A percentile compares a stretch with the other conserved stretches of the same genome.
These are phyloP conservation scores for Cytospora mali DNA, from an alignment of 2,329 filamentous ascomycete genomes.

Conservation along the genomic window DNA sequence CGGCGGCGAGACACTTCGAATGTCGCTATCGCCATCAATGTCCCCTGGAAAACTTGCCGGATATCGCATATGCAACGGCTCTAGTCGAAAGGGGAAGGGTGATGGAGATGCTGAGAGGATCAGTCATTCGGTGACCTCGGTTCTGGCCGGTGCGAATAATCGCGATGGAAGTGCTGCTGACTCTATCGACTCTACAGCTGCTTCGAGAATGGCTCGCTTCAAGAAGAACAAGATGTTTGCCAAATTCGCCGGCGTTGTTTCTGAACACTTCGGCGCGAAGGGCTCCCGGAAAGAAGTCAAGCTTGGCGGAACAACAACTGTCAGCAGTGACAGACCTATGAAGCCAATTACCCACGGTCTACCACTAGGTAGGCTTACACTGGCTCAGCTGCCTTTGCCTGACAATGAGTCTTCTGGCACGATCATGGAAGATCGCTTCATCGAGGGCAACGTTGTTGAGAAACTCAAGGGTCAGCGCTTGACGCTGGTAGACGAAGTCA, in stretches of 20 bases:
- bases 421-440: constrained; percentile 11
- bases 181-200: background rate
- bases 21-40: constrained; percentile 4
- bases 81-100: constrained; percentile 5
- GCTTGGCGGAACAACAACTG: background rate
- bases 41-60: background rate
- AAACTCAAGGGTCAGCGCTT: constrained; percentile 38
- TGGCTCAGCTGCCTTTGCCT: constrained; percentile 32
- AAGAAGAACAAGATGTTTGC: constrained; percentile 25
- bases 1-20: background rate
- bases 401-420: background rate
- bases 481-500: constrained; percentile 33
- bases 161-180: constrained; percentile 10
- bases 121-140: constrained; percentile 16
- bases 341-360: background rate
- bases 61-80: background rate
- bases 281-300: constrained; percentile 3
- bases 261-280: constrained; percentile 24
- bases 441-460: constrained; percentile 41
- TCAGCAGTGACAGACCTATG: background rate
- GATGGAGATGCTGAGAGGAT: constrained; percentile 6
- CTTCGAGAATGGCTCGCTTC: constrained; percentile 21
- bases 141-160: background rate
- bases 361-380: background rate
- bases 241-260: constrained; percentile 26